Base-by-base conservation (phyloP, 306 rosid genomes). In the Cicer pinnatifidum region DNA sequence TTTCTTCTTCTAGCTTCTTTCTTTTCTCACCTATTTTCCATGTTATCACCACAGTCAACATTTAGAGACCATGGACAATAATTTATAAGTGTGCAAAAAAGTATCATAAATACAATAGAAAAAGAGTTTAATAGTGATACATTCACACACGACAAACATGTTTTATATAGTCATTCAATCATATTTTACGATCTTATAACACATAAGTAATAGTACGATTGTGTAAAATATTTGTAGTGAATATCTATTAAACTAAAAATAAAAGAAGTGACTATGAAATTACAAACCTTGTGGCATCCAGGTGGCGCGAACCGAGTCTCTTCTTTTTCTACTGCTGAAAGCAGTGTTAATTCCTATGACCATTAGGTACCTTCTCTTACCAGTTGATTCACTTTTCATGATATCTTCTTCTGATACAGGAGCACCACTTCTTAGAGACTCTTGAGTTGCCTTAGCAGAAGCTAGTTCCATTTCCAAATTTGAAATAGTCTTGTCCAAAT, bases 341-440 rank as follows among this genome's bases (percentile, higher is more conserved):
- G 99, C 99, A 54, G 99, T 92, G 35, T 95, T 95, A 48, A 95
- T 83, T 79, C 97, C 99, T 66, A 95, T 53, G 15, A 95, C 99
- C 99, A 95, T 95, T 44, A 90, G 73, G 76, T 90, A 90, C 80
- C 86, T 88, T 78, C 89, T 90, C 78, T 61, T 87, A 78, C 78
- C 68, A 23, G 81, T 75, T 47, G 93, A 67, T 56, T 86, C 88
- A 3, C 17, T 67, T 65, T 70, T 75, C 77, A 69, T 82, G n/a
- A 62, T 35, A 75, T 90, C 86, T 65, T 90, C 86, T 65, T 86
- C 84, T 4, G 97, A 71, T 37, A 86, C 59, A 53, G 99, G 97
- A 17, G 96, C 81, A 68, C 92, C 93, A 44, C 60, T 87, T 69
- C 85, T 83, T 45, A 86, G 81, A 61, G 94, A 88, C 77, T 94